Evolutionary conservation across 1,284 basidiomycete genomes (phyloP), one percentile per base, ranked within the genome.

Genomic region (Hemileia vastatrix): DNA sequence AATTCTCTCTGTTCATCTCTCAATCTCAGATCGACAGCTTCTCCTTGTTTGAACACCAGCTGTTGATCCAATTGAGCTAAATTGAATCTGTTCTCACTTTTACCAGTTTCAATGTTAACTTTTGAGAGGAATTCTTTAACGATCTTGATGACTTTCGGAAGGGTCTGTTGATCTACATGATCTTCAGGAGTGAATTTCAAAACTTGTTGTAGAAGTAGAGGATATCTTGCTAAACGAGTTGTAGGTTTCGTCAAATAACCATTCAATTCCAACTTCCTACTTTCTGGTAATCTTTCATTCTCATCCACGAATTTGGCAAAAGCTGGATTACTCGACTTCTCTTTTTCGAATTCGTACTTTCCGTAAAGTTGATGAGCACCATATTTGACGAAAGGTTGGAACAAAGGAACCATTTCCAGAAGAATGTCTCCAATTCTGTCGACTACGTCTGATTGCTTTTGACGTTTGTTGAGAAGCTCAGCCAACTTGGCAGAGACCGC

Each of bases 261-360:
- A 76, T 98, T 98, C 51, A 98, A 78, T 77, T 97, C 95, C 48
- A 98, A 83, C 78, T 97, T 98, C 45, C 92, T 83, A 13, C 92
- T 95, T 74, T 95, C 91, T 0, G 93, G 93, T 52, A 88, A 80
- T 23, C 95, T 86, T 75, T 98, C 95, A 2, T 88, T 90, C 71
- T 84, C 80, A 24, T 72, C 70, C 51, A 73, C 73, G 54, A 75
- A 75, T 63, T 69, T 68, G 56, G 68, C 67, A 64, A 75, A 75
- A 13, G 68, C 66, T 6, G 67, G 40, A 57, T 75, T 75, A 23
- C 65, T 60, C 5, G 69, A 57, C 62, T 73, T 73, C 49, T 75
- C 73, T 64, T 71, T 70, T 54, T 73, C 73, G 61, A 74, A 70
- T 53, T 72, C 68, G 59, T 72, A 71, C 64, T 73, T 72, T 47